Base-by-base conservation (phyloP, 1,139 yeast genomes). In the Hyphopichia wangnamkhiaoensis region DNA sequence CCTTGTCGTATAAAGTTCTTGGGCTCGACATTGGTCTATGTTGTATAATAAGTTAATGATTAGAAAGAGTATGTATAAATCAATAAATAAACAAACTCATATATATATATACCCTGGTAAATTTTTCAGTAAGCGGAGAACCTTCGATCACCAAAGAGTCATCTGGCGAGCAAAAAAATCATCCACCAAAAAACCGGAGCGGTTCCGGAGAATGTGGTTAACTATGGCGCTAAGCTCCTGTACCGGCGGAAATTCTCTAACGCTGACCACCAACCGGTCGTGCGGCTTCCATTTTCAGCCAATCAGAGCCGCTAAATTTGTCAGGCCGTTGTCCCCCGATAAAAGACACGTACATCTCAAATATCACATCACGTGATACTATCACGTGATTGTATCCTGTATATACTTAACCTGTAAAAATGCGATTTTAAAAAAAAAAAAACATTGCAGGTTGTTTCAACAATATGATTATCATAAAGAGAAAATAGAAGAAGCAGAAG, bases 1-100 rank as follows among this genome's bases (percentile, higher is more conserved):
- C 96, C 76, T 93, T 93, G 69, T 93, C 98, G 66, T 93, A 93
- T 48, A 93, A 79, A 34, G 98, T 91, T 59, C 70, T 76, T 39
- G 88, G 82, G 18, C 16, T 18, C 12, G 25, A 19, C 25, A 16
- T 28, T 28, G 24, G 10, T 21, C 24, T 21, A n/a, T n/a, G n/a
- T n/a, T n/a, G n/a, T n/a, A n/a, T n/a, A n/a, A n/a, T n/a, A n/a
- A n/a, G n/a, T n/a, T n/a, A n/a, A n/a, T n/a, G n/a, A n/a, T n/a
- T n/a, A n/a, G n/a, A n/a, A n/a, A n/a, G n/a, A n/a, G n/a, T n/a
- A n/a, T n/a, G n/a, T n/a, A n/a, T n/a, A n/a, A n/a, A n/a, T 21
- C 9, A 21, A 21, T 7, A 10, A 10, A 21, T 21, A 7, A 21
- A 21, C 24, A 7, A 7, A 21, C 10, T 21, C 24, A 21, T 21